Conservation (phyloP, 2,329 filamentous ascomycete species). For the Eurotiales sp. region DNA sequence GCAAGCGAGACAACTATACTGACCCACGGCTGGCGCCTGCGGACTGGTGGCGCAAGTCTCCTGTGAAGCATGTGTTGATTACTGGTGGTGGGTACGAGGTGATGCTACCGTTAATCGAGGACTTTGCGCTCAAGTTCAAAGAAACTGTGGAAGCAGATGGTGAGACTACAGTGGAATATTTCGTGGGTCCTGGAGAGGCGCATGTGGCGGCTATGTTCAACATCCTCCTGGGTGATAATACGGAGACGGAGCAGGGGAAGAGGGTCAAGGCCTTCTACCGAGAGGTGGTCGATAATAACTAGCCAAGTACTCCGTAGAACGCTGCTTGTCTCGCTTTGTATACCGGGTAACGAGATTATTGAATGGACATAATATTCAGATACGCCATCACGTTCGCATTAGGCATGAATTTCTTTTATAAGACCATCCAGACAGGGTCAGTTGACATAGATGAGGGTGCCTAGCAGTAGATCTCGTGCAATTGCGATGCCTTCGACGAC, state of each 20-base stretch:
- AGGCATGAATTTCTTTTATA: too few relatives aligned
- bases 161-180: constrained; percentile 33
- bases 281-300: constrained; percentile 7
- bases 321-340: too few relatives aligned
- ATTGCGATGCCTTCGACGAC: too few relatives aligned
- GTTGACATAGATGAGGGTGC: too few relatives aligned
- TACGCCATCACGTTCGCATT: too few relatives aligned
- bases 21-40: constrained; percentile 48
- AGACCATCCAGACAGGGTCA: too few relatives aligned
- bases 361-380: too few relatives aligned
- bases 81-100: constrained; percentile 56
- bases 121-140: constrained; percentile 36
- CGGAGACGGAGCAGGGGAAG: constrained; percentile 38
- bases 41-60: constrained; percentile 53
- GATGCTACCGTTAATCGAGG: constrained; percentile 53
- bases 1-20: constrained; percentile 49
- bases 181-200: constrained; percentile 36
- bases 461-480: too few relatives aligned
- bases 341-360: too few relatives aligned
- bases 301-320: background rate
- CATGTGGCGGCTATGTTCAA: constrained; percentile 44
- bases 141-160: constrained; percentile 28
- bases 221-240: constrained; percentile 30
- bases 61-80: constrained; percentile 49
- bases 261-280: constrained; percentile 31